Conservation (phyloP, 169 alveolate species). For the Sarcocystis neurona region DNA sequence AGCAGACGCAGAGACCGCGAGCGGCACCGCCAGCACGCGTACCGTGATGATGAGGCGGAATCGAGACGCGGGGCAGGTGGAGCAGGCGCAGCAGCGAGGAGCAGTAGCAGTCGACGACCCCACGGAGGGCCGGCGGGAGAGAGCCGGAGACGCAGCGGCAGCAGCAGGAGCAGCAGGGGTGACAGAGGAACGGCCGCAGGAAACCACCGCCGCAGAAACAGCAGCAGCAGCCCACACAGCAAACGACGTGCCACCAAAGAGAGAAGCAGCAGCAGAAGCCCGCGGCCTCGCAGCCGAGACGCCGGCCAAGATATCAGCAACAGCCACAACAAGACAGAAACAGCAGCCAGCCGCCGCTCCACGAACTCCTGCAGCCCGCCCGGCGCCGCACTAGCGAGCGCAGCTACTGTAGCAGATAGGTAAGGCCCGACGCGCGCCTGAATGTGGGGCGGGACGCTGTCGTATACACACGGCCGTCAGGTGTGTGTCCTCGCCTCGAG, state of each 20-base stretch:
- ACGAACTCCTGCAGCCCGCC: not conserved
- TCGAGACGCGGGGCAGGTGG: too few relatives aligned
- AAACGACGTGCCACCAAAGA: not conserved
- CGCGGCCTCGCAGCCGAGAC: not conserved
- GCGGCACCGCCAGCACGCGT: constrained; percentile 1
- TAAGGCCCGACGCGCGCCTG: too few relatives aligned
- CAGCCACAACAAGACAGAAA: not conserved
- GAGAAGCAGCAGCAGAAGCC: not conserved
- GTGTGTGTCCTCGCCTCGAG: too few relatives aligned
- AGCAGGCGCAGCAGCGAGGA: too few relatives aligned
- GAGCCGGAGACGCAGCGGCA: constrained; percentile 13
- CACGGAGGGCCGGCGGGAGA: not conserved
- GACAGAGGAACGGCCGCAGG: constrained; percentile 3
- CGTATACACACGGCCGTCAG: too few relatives aligned
- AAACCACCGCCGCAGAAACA: not conserved
- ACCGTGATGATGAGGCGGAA: too few relatives aligned
- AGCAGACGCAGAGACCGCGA: not conserved
- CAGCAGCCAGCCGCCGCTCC: not conserved
- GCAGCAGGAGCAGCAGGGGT: constrained; percentile 31
- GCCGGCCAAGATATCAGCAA: not conserved
- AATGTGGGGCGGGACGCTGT: too few relatives aligned
- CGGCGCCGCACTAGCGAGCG: not conserved
- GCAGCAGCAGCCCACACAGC: not conserved
- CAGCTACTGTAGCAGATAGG: constrained; percentile 25
- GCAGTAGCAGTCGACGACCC: not conserved